Base-by-base conservation (phyloP, 129 eudicot species). In the Ambrosia artemisiifolia region DNA sequence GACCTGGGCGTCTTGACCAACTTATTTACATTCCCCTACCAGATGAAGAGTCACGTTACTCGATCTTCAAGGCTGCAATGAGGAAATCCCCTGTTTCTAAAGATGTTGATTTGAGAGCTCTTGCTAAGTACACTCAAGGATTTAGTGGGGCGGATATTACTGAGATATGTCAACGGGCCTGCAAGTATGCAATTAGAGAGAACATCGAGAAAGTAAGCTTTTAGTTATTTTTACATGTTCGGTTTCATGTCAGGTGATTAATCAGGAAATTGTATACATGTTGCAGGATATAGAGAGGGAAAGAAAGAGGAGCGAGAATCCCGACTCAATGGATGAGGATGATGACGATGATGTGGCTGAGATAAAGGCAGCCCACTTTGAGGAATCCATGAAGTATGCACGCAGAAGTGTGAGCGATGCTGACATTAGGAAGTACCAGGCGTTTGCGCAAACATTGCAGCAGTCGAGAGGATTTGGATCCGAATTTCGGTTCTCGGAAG, bases 361-460 rank as follows among this genome's bases (percentile, higher is more conserved):
- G 61, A 85, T 85, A 4, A 85, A 75, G 76, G 76, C 82, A 17
- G 79, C 84, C 8, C 89, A 85, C 48, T 85, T 85, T 67, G 89
- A 85, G 82, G 89, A 85, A 56, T 75, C 89, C 2, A 81, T 81
- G 86, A 85, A 85, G 74, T 85, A 59, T 56, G 89, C 89, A 2
- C 81, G 89, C 18, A 65, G 89, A 47, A 85, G 89, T 78, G 89
- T 85, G 65, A 81, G 89, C 13, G 84, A 83, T 79, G 86, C 86
- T 14, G 92, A 86, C 66, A 86, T 86, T 5, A 59, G 84, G 61
- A 86, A 86, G 46, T 86, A 86, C 51, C 92, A 86, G 75, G 48
- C 70, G 1, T 87, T 87, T 81, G 86, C 92, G 17, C 92, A 84
- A 75, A 87, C 92, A 3, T 73, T 87, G 59, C 88, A 84, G 70